Evolutionary conservation across 2,329 filamentous ascomycete species (phyloP), one percentile per base, ranked within the genome.

Genomic region (Penicillium verrucosum): DNA sequence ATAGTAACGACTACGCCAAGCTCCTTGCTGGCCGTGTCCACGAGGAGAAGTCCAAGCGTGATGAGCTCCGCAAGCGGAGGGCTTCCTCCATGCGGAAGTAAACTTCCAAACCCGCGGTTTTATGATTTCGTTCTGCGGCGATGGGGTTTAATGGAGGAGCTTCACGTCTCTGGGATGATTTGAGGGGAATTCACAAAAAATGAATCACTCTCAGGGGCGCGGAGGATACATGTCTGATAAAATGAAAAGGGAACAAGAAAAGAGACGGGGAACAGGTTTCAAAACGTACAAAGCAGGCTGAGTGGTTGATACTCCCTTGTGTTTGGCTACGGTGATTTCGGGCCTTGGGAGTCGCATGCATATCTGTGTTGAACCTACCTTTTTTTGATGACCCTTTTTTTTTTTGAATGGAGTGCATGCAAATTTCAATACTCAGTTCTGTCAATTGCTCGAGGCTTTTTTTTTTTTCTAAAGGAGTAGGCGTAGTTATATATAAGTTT

Each of bases 1-100:
- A 51, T 71, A 97, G 93, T 63, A 92, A 90, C 83, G 94, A 99
- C 83, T 99, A 99, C 81, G 88, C 92, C 72, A 87, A 93, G 81
- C 81, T 97, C 79, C 86, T 99, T 65, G 91, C 94, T 83, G 95
- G 94, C 89, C 94, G 94, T 83, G 90, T 97, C 75, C 84, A 87
- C 77, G 94, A 99, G 85, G 89, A 92, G 84, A 96, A 97, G 87
- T 84, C 89, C 77, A 88, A 89, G 81, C 93, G 94, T 85, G 88
- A 87, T 72, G 93, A 97, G 82, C 83, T 89, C 79, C 90, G 92
- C 84, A 97, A 97, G 92, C 88, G 94, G 79, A 87, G 94, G 78
- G 93, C 93, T 73, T 95, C 90, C 79, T 97, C 93, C 75, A 91
- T 95, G 88, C 93, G 93, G 83, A 85, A 84, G 80, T 92, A 90